Evolutionary conservation across 2,329 filamentous ascomycete species (phyloP).

Genomic region (Diaporthe sp.): DNA sequence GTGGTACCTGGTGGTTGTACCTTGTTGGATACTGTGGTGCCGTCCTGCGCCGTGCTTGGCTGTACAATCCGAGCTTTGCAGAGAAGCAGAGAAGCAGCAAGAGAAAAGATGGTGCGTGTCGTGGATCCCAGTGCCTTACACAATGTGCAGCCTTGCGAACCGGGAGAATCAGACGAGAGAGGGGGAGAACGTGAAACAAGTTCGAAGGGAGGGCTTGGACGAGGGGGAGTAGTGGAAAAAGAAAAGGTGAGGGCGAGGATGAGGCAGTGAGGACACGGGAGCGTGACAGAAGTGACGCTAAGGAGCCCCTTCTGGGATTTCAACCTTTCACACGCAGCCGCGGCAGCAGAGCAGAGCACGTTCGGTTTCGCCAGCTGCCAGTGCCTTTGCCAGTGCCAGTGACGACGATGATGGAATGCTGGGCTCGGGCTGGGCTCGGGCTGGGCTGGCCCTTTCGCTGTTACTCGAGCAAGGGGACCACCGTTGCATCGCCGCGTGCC

Average conservation of each 20-base stretch:
- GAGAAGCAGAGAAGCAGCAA: background rate
- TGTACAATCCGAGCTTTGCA: conserved; percentile 16
- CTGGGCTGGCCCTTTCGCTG: conserved; percentile 18
- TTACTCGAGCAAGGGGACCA: background rate
- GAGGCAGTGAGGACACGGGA: conserved; percentile 20
- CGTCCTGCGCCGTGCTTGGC: background rate
- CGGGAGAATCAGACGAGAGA: conserved; percentile 10
- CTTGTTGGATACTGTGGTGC: background rate
- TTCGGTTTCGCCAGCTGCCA: background rate
- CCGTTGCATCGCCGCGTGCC: conserved; percentile 28
- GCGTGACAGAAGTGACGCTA: conserved; percentile 19
- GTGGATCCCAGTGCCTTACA: background rate
- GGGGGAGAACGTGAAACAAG: conserved; percentile 9
- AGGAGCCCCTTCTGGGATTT: conserved; percentile 3
- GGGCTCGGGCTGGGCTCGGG: conserved; percentile 20
- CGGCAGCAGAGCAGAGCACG: background rate
- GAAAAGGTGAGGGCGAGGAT: conserved; percentile 17
- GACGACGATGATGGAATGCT: conserved; percentile 9
- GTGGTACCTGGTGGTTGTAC: conserved; percentile 13
- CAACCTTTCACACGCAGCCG: background rate
- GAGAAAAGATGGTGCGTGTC: background rate
- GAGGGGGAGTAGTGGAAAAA: background rate
- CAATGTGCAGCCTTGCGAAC: background rate
- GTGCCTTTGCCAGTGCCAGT: background rate
- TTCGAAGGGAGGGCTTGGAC: conserved; percentile 1